These are phyloP conservation scores for Flueggea neowawraea DNA, from an alignment of 441 rosid species.

Conservation along the genomic window DNA sequence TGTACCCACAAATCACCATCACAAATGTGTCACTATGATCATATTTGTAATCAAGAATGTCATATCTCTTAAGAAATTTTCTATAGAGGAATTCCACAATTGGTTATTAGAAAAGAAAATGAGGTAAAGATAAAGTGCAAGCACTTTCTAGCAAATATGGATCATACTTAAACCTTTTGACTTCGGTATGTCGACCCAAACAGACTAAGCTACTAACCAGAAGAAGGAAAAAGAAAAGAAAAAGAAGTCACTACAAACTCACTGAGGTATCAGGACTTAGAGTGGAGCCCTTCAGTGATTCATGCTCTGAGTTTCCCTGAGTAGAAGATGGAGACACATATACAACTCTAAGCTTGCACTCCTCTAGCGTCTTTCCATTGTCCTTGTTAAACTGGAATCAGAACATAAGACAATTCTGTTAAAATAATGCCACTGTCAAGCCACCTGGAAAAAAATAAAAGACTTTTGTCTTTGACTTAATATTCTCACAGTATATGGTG, in stretches of 20 bases:
- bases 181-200: neutral
- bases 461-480: neutral
- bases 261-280: slow-evolving; percentile 60
- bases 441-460: neutral
- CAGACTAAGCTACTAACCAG: neutral
- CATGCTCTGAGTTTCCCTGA: slow-evolving; percentile 56
- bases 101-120: too few species aligned
- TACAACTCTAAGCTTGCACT: slow-evolving; percentile 85
- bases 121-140: too few species aligned
- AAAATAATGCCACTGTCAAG: slow-evolving; percentile 1
- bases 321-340: slow-evolving; percentile 52
- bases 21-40: too few species aligned
- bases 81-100: too few species aligned
- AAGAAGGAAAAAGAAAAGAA: neutral
- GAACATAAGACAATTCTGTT: slow-evolving; percentile 13
- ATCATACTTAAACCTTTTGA: neutral
- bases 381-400: slow-evolving; percentile 69
- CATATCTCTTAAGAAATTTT: too few species aligned
- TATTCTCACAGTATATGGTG: slow-evolving; percentile 71
- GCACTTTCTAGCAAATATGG: too few species aligned
- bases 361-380: slow-evolving; percentile 66
- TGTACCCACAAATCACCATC: too few species aligned
- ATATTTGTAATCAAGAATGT: too few species aligned
- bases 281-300: slow-evolving; percentile 39
- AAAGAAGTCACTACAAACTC: slow-evolving; percentile 27